Conservation (phyloP, 1,139 yeast species). For the Maudiozyma humilis region DNA sequence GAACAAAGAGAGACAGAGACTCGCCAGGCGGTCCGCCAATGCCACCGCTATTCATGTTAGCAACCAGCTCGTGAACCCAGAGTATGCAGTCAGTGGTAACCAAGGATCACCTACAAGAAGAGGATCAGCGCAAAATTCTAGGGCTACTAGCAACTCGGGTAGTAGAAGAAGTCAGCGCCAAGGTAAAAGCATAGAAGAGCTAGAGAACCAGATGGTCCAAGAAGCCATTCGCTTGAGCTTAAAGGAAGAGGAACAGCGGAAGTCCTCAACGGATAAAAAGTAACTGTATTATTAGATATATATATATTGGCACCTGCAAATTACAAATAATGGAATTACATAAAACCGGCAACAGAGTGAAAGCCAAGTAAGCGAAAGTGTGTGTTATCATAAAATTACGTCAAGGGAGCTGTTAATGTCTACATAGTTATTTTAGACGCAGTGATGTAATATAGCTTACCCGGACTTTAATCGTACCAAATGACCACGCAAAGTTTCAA, state of each 20-base stretch:
- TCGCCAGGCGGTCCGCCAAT: conserved; percentile 84
- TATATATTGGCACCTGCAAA: not conserved
- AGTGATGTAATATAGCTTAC: no score
- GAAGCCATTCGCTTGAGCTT: conserved; percentile 73
- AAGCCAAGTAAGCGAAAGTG: not conserved
- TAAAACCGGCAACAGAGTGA: no score
- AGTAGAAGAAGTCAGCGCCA: conserved; percentile 8
- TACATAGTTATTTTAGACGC: no score
- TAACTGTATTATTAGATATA: not conserved
- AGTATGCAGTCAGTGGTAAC: conserved; percentile 19
- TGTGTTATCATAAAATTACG: not conserved
- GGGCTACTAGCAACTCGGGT: conserved; percentile 7
- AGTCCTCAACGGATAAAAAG: not conserved
- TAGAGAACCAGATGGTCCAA: conserved; percentile 76
- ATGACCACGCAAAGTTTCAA: conserved; percentile 12
- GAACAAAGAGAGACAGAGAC: conserved; percentile 58
- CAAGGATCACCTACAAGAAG: conserved; percentile 12
- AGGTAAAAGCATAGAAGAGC: conserved; percentile 32
- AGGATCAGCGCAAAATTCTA: conserved; percentile 1
- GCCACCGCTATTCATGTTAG: conserved; percentile 82
- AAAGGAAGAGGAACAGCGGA: conserved; percentile 42
- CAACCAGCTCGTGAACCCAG: conserved; percentile 52
- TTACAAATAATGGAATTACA: not conserved
- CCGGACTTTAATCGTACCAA: conserved; percentile 3
- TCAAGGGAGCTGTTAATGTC: no score